Conservation (phyloP, 441 rosid species). For the Erysimum cheiri region DNA sequence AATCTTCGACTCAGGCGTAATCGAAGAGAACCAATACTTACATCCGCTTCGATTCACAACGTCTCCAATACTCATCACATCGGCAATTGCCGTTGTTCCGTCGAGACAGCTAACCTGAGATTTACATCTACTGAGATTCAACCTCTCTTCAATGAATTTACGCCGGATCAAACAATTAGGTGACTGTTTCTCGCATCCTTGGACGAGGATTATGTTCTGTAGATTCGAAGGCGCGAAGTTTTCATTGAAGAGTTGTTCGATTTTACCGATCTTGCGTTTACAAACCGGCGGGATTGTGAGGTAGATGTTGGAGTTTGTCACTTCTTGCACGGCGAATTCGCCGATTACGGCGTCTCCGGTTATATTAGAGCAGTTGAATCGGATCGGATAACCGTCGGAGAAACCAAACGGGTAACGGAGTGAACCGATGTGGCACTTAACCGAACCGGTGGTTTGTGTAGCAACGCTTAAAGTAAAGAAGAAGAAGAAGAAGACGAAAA, state of each 20-base stretch:
- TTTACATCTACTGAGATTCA: slow-evolving; percentile 38
- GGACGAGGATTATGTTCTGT: slow-evolving; percentile 58
- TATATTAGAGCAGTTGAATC: slow-evolving; percentile 45
- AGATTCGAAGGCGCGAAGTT: slow-evolving; percentile 47
- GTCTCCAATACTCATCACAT: slow-evolving; percentile 40
- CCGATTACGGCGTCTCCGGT: slow-evolving; percentile 44
- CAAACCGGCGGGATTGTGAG: slow-evolving; percentile 55
- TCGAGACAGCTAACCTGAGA: slow-evolving; percentile 48
- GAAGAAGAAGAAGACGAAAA: slow-evolving; percentile 4
- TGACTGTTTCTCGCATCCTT: slow-evolving; percentile 41
- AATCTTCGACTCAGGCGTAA: slow-evolving; percentile 11
- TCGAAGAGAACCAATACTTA: slow-evolving; percentile 55
- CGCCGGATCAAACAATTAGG: slow-evolving; percentile 43
- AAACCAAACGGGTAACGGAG: slow-evolving; percentile 71
- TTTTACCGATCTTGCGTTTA: slow-evolving; percentile 49
- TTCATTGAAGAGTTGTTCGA: slow-evolving; percentile 43
- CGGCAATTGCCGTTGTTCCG: background rate
- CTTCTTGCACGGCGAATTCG: slow-evolving; percentile 52
- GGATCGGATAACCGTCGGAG: slow-evolving; percentile 53
- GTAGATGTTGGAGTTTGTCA: slow-evolving; percentile 53
- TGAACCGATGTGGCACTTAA: slow-evolving; percentile 47
- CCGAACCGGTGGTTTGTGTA: slow-evolving; percentile 11
- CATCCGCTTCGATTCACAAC: slow-evolving; percentile 44
- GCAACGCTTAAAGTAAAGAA: slow-evolving; percentile 2
- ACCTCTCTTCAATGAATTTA: slow-evolving; percentile 28